Evolutionary conservation across 2,329 filamentous ascomycete species (phyloP).

Genomic region (Sclerotinia glacialis): DNA sequence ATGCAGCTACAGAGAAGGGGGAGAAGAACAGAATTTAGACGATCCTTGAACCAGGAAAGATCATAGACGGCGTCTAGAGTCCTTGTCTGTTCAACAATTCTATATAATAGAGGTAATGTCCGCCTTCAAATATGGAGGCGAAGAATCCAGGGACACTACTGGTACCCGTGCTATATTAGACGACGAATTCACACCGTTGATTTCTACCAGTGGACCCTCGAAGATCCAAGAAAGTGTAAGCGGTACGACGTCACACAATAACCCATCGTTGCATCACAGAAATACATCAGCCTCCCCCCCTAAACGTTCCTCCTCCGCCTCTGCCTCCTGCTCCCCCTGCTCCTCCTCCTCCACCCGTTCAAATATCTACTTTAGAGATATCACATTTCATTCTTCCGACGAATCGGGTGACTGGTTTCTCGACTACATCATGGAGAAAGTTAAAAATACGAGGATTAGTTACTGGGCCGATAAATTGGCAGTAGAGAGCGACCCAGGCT

Average conservation of each 20-base stretch:
- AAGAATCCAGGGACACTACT: neutral
- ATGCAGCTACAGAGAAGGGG: neutral
- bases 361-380: neutral
- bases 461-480: constrained; percentile 57
- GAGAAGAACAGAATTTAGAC: neutral
- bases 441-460: constrained; percentile 32
- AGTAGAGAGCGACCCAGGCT: constrained; percentile 71
- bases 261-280: neutral
- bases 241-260: constrained; percentile 4
- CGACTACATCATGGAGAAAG: constrained; percentile 43
- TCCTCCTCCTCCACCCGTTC: neutral
- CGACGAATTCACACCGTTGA: constrained; percentile 13
- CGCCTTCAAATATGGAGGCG: constrained; percentile 1
- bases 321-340: neutral
- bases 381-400: constrained; percentile 32
- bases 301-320: neutral
- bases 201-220: neutral
- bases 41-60: neutral
- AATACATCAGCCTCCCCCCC: neutral
- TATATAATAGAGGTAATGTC: constrained; percentile 15
- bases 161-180: neutral
- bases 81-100: constrained; percentile 8
- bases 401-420: constrained; percentile 40
- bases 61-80: constrained; percentile 1
- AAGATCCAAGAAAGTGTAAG: constrained; percentile 5